Percentiles rank a stretch among this genome's conserved stretches.
These are phyloP conservation scores for Quercus engelmannii DNA, from an alignment of 306 rosid genomes.

Conservation along the genomic window DNA sequence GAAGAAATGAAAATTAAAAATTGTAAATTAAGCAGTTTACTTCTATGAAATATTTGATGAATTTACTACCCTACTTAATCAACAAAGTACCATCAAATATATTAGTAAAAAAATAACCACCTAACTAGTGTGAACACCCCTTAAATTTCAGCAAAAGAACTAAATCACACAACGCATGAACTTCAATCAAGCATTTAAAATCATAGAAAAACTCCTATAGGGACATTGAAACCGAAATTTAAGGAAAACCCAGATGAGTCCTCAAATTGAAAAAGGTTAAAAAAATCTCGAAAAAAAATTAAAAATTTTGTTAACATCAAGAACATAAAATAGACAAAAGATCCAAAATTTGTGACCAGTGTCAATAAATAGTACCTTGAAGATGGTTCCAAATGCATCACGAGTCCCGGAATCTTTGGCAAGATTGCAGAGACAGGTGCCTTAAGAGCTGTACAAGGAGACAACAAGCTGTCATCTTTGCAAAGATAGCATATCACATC, in stretches of 20 bases:
- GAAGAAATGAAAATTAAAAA: too few species aligned
- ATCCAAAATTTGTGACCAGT: not conserved
- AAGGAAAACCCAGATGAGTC: not conserved
- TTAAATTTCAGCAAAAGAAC: not conserved
- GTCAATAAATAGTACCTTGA: constrained; percentile 49
- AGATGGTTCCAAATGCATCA: constrained; percentile 66
- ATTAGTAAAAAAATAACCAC: too few species aligned
- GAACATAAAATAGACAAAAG: not conserved
- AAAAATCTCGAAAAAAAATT: not conserved
- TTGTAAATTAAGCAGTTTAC: too few species aligned
- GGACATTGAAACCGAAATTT: not conserved
- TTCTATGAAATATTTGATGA: too few species aligned
- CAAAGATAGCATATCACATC: constrained; percentile 74
- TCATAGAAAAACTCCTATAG: not conserved
- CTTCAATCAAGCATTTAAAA: not conserved
- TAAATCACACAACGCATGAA: not conserved
- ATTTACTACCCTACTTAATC: too few species aligned
- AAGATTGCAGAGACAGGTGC: constrained; percentile 60
- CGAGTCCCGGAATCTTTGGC: constrained; percentile 37
- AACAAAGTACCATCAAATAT: too few species aligned
- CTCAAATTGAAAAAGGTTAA: not conserved
- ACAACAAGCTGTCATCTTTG: constrained; percentile 42
- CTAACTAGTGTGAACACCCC: too few species aligned
- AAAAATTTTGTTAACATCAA: not conserved
- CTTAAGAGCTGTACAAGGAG: constrained; percentile 61